These are phyloP conservation scores for Syzygium syzygioides DNA, from an alignment of 441 rosid genomes.

Conservation along the genomic window DNA sequence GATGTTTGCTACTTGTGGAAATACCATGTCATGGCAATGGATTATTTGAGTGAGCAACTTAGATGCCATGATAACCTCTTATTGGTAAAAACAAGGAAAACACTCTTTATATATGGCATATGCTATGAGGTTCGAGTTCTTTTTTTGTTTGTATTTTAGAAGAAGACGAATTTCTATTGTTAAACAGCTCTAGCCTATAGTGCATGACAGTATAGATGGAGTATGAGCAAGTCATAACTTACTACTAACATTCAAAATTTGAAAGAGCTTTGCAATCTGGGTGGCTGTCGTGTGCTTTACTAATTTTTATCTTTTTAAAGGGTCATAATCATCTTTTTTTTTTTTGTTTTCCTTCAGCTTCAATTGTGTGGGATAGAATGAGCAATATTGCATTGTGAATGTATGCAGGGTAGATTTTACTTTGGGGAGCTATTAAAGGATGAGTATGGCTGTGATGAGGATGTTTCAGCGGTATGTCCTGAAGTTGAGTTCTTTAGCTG, in stretches of 20 bases:
- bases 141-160: neutral
- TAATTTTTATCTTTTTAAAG: neutral
- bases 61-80: neutral
- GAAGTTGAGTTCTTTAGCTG: neutral
- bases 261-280: neutral
- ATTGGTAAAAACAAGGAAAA: neutral
- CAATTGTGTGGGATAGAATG: neutral
- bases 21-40: neutral
- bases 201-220: neutral
- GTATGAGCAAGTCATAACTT: neutral
- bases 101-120: neutral
- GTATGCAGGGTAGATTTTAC: constrained; percentile 86
- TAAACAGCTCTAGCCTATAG: neutral
- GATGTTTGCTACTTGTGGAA: neutral
- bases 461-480: constrained; percentile 56
- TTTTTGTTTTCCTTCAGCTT: neutral
- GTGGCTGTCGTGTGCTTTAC: neutral
- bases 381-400: constrained; percentile 4
- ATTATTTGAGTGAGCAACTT: neutral
- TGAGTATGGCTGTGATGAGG: constrained; percentile 60
- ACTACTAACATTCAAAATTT: neutral
- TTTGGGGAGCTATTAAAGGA: constrained; percentile 69
- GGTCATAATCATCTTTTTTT: neutral
- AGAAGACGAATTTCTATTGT: neutral
- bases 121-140: neutral